These are phyloP conservation scores for Sugiyamaella grinbergsii DNA, from an alignment of 1,139 yeast genomes.

Conservation along the genomic window DNA sequence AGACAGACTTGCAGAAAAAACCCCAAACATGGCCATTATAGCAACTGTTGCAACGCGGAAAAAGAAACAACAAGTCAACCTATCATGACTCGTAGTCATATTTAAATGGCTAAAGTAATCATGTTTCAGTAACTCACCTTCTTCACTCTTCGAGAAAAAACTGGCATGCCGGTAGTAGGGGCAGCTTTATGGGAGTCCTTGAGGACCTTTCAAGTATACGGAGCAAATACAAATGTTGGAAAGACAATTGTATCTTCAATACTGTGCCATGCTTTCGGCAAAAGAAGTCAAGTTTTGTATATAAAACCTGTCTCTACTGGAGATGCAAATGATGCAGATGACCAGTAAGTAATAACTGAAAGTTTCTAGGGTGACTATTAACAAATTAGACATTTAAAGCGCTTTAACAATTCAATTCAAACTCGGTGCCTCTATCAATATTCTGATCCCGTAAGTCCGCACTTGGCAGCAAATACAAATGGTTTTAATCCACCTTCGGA, in stretches of 20 bases:
- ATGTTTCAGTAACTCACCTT: too few species aligned
- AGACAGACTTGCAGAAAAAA: too few species aligned
- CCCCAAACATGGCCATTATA: not conserved
- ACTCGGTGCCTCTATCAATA: constrained; percentile 31
- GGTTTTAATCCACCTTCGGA: constrained; percentile 21
- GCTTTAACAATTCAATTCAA: constrained; percentile 13
- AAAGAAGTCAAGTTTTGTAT: constrained; percentile 25
- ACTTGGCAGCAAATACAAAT: constrained; percentile 30
- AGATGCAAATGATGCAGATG: constrained; percentile 32
- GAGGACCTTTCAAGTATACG: constrained; percentile 44
- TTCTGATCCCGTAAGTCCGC: constrained; percentile 36
- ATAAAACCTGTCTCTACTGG: constrained; percentile 39
- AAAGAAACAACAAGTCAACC: not conserved
- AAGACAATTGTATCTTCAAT: constrained; percentile 36
- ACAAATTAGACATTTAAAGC: constrained; percentile 24
- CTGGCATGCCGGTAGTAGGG: constrained; percentile 21
- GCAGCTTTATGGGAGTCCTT: constrained; percentile 22
- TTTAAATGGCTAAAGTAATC: too few species aligned
- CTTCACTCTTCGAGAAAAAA: not conserved
- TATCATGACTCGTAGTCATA: constrained; percentile 18
- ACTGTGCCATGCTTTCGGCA: constrained; percentile 26
- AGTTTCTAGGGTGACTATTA: not conserved
- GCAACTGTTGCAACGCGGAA: not conserved
- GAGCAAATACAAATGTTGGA: constrained; percentile 43
- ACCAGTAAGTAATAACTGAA: constrained; percentile 10